Base-by-base conservation (phyloP, 2,329 filamentous ascomycete genomes). In the Phoma sp. region DNA sequence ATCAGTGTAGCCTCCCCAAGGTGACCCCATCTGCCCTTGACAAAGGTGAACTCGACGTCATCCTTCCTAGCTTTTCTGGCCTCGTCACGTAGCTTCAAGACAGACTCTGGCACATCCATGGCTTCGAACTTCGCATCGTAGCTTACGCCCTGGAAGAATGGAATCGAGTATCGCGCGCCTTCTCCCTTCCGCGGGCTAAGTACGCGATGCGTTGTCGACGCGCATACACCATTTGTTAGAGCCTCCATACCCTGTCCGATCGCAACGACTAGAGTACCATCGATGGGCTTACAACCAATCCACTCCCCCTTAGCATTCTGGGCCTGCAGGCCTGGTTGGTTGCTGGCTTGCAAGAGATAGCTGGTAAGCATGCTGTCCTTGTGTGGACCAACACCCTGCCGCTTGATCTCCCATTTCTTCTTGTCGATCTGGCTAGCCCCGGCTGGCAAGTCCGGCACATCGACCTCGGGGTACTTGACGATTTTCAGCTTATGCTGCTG, bases 401-500 rank as follows among this genome's bases (percentile, higher is more conserved):
- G 64, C 79, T 74, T 76, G 32, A 77, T 85, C 63, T 87, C 85
- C 53, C 74, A 76, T 49, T 79, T 77, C 52, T 71, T 76, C 25
- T 62, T 69, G 22, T 75, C 73, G 25, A 70, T 62, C 25, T 71
- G 66, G 48, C 60, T 71, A 0, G 70, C 70, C 4, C 52, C 60
- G 1, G 52, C 42, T 7, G 66, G 56, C 27, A 74, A 55, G 41
- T 73, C 66, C 4, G 68, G 61, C 14, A 74, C 61, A 43, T 71
- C 68, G 70, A 73, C 70, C 57, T 95, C 91, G 0, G 91, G 91
- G 69, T 95, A 96, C 77, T 90, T 91, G 56, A 96, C 88, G 55
- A 96, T 88, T 79, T 96, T 96, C 66, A 96, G 82, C 79, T 96
- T 96, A 78, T 96, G 90, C 77, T 95, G 91, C 78, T 79, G 81